Percentiles rank a stretch among this genome's conserved stretches.
phyloP scores from a whole-genome alignment of 805 yeast genomes.

The Ogataea populi-albae region DNA sequence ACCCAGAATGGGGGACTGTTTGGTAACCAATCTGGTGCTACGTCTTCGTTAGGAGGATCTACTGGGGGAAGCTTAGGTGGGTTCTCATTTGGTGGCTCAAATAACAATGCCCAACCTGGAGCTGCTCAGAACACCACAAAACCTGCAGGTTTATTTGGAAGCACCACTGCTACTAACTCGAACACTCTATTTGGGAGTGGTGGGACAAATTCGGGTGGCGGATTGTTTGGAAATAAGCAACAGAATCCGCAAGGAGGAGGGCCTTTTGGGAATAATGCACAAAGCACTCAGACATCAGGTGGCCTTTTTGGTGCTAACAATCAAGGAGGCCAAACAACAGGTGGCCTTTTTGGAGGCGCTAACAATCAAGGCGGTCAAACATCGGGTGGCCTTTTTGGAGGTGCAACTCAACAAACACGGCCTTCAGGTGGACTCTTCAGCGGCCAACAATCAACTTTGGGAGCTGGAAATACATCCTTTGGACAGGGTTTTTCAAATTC shows the following conservation, averaged over 20 bases:
- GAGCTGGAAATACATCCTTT: background rate
- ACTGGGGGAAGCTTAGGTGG: constrained; percentile 4
- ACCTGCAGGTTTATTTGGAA: constrained; percentile 2
- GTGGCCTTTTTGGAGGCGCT: background rate
- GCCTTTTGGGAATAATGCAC: constrained; percentile 7
- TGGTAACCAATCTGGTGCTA: constrained; percentile 1
- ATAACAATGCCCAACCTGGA: constrained; percentile 11
- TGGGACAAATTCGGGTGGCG: constrained; percentile 6
- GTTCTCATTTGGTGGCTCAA: constrained; percentile 10
- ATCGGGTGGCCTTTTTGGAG: constrained; percentile 6
- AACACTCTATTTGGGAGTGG: constrained; percentile 13
- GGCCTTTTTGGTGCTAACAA: constrained; percentile 31
- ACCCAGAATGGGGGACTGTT: constrained; percentile 11
- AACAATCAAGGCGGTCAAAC: background rate
- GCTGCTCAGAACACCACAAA: constrained; percentile 8
- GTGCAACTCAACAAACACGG: background rate
- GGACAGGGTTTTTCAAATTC: background rate
- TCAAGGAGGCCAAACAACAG: background rate
- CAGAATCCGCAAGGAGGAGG: constrained; percentile 5
- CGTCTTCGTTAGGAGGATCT: background rate
- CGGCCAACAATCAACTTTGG: constrained; percentile 2
- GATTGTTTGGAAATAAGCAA: constrained; percentile 19
- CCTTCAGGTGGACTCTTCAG: constrained; percentile 20
- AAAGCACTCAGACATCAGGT: constrained; percentile 20
- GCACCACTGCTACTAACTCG: constrained; percentile 5